These are phyloP conservation scores for Berberis thunbergii DNA, from an alignment of 164 flowering plant genomes.

Conservation along the genomic window DNA sequence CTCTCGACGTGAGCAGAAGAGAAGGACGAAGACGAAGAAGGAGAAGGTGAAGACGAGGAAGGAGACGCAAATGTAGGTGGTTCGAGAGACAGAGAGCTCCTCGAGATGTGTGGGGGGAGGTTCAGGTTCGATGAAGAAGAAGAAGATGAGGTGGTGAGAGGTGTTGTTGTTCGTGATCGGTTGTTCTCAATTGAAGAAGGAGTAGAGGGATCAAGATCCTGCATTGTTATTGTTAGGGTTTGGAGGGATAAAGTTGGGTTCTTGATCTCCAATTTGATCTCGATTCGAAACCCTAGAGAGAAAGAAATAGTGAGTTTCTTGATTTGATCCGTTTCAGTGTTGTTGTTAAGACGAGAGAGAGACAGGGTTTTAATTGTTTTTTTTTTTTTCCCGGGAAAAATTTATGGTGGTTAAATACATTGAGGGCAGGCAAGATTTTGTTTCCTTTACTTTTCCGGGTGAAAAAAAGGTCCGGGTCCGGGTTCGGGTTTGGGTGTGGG, in stretches of 20 bases:
- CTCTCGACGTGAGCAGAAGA: constrained; percentile 22
- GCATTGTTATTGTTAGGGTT: constrained; percentile 12
- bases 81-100: constrained; percentile 19
- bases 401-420: background rate
- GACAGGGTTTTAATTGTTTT: background rate
- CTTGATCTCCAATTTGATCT: too few relatives aligned
- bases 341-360: background rate
- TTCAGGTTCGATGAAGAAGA: constrained; percentile 5
- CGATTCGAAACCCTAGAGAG: constrained; percentile 4
- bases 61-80: constrained; percentile 1
- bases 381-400: background rate
- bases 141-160: constrained; percentile 3
- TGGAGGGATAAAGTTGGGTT: background rate
- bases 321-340: background rate
- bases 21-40: constrained; percentile 6
- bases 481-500: too few relatives aligned
- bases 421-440: background rate
- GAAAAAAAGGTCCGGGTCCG: too few relatives aligned
- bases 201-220: constrained; percentile 11
- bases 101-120: constrained; percentile 31
- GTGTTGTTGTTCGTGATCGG: constrained; percentile 7
- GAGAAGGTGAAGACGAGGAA: background rate
- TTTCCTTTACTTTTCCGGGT: background rate
- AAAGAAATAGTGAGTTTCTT: background rate
- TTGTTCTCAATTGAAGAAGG: constrained; percentile 10